Conservation (phyloP, 2,329 filamentous ascomycete genomes). For the Beauveria caledonica region DNA sequence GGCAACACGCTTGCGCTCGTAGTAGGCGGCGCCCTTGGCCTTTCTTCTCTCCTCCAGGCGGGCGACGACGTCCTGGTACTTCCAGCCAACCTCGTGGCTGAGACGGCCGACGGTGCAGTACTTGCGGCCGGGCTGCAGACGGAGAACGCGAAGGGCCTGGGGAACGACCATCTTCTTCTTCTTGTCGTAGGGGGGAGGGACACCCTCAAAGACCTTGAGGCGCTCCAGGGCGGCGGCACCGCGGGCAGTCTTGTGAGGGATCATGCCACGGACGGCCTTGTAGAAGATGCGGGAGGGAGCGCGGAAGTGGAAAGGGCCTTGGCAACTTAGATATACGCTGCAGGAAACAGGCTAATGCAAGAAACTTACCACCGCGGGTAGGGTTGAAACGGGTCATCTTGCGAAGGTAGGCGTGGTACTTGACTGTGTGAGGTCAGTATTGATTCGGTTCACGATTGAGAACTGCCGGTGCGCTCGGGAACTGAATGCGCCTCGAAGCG, state of each 20-base stretch:
- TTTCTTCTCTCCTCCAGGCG: slow-evolving; percentile 99
- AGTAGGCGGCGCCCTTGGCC: slow-evolving; percentile 98
- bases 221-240: slow-evolving; percentile 94
- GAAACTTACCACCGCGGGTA: slow-evolving; percentile 81
- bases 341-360: slow-evolving; percentile 4
- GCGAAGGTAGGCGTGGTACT: slow-evolving; percentile 99
- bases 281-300: slow-evolving; percentile 99
- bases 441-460: background rate
- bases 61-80: slow-evolving; percentile 98
- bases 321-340: slow-evolving; percentile 29
- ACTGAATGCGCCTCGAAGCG: background rate
- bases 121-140: slow-evolving; percentile 98
- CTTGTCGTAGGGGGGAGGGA: slow-evolving; percentile 98
- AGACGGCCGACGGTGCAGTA: slow-evolving; percentile 99
- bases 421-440: slow-evolving; percentile 65
- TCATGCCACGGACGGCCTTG: slow-evolving; percentile 99
- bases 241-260: slow-evolving; percentile 99
- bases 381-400: slow-evolving; percentile 99
- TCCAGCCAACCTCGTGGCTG: slow-evolving; percentile 99
- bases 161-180: slow-evolving; percentile 99
- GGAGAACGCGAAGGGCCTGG: slow-evolving; percentile 92
- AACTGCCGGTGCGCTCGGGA: slow-evolving; percentile 17
- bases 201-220: slow-evolving; percentile 99
- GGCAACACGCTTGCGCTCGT: slow-evolving; percentile 98
- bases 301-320: slow-evolving; percentile 99